Conservation (phyloP, 805 yeast genomes). For the Ogataea paradorogensis region DNA sequence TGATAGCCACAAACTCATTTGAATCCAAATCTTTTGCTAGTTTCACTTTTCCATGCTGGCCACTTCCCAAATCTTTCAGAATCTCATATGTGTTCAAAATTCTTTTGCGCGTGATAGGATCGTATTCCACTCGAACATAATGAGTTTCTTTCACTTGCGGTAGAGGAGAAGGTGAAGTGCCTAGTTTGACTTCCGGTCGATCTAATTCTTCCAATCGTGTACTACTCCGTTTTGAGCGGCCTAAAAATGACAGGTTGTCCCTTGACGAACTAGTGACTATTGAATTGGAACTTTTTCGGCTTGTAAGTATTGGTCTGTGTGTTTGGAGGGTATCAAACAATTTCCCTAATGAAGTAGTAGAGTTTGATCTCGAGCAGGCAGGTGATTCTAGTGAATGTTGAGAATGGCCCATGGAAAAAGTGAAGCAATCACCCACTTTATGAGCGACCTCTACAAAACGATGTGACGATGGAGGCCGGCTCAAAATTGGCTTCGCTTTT, state of each 20-base stretch:
- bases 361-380: constrained; percentile 23
- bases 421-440: constrained; percentile 28
- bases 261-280: constrained; percentile 17
- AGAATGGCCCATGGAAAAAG: constrained; percentile 19
- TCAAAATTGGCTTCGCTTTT: constrained; percentile 1
- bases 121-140: constrained; percentile 77
- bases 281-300: constrained; percentile 14
- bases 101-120: constrained; percentile 79
- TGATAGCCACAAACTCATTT: constrained; percentile 79
- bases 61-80: constrained; percentile 80
- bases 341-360: constrained; percentile 27
- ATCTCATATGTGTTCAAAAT: constrained; percentile 88
- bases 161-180: not conserved
- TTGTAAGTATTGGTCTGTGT: constrained; percentile 9
- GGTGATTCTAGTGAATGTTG: constrained; percentile 14
- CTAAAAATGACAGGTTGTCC: constrained; percentile 14
- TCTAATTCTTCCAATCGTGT: constrained; percentile 6
- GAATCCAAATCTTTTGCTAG: constrained; percentile 72
- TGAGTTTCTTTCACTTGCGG: constrained; percentile 76
- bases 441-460: constrained; percentile 29
- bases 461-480: constrained; percentile 20
- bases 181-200: constrained; percentile 2
- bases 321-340: constrained; percentile 18
- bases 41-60: constrained; percentile 99
- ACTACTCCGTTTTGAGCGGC: constrained; percentile 14